Evolutionary conservation across 2,329 filamentous ascomycete genomes (phyloP), one percentile per base, ranked within the genome.

Genomic region (Penicillium carneum): DNA sequence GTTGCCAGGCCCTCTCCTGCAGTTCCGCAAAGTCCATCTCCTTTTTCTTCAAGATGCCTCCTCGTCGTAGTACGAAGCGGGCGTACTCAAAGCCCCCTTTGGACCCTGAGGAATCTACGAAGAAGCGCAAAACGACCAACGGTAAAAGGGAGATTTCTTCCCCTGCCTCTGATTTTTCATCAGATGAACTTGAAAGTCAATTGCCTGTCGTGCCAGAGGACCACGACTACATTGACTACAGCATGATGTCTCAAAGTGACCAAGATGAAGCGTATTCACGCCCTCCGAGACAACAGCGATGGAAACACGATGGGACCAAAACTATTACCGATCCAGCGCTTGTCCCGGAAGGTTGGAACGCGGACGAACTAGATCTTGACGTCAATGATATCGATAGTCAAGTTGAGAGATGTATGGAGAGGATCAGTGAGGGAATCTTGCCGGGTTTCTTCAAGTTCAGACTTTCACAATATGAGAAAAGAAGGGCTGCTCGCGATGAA

Each of bases 321-420:
- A 33, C 42, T 20, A 46, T 55, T n/a, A 55, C 33, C 20, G n/a
- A 48, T 10, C 14, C 33, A 18, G 20, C 16, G 10, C 14, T 38
- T 36, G 42, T 55, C 2, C 52, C 42, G 0, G 52, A 48, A 48
- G 52, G 52, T 1, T 55, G 42, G 52, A 55, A 48, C 5, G 29
- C 52, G 9, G 16, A 55, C 11, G 52, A 55, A 4, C 23, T 48
- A 16, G 52, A 55, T 31, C 42, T 55, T 10, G 11, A 38, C 1
- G 8, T 48, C 33, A 46, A 55, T n/a, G 48, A 58, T 5, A n/a
- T 58, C n/a, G 48, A 58, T 7, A 12, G 20, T 29, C 48, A 58
- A 20, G 18, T 58, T 10, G 23, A 53, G 12, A 45, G 48, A 33
- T 58, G 48, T 23, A 18, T 38, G 6, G 56, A 53, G 20, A 53